Conservation (phyloP, 441 rosid genomes). For the Omphalea diandra region DNA sequence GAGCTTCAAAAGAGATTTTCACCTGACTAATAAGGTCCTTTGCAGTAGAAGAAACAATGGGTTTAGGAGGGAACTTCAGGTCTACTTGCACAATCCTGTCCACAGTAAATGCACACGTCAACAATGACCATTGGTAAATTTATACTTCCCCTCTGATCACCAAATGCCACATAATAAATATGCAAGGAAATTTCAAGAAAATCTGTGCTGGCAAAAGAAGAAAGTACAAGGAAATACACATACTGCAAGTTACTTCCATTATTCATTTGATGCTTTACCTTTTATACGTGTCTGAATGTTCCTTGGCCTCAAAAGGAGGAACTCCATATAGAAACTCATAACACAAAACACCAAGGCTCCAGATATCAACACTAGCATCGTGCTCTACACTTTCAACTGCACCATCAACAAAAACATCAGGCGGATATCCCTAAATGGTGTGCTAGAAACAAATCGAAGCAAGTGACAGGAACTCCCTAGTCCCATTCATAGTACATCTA, state of each 20-base stretch:
- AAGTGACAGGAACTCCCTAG: not conserved
- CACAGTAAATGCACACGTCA: constrained; percentile 3
- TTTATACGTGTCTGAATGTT: constrained; percentile 90
- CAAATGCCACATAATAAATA: not conserved
- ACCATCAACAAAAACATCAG: constrained; percentile 6
- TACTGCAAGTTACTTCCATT: not conserved
- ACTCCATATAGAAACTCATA: constrained; percentile 90
- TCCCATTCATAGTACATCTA: not conserved
- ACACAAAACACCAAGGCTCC: constrained; percentile 95
- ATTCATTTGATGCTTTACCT: constrained; percentile 44
- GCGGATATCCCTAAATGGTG: not conserved
- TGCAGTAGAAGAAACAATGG: constrained; percentile 78
- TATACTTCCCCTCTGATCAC: not conserved
- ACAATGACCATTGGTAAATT: not conserved
- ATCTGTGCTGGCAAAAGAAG: too few relatives aligned
- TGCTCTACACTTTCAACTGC: constrained; percentile 95
- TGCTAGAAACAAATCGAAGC: not conserved
- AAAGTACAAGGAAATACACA: too few relatives aligned
- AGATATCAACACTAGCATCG: constrained; percentile 91
- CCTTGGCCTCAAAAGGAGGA: constrained; percentile 94
- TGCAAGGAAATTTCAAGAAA: not conserved
- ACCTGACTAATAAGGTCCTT: constrained; percentile 94
- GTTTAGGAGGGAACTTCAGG: constrained; percentile 85
- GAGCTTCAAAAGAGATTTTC: not conserved
- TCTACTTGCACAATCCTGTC: constrained; percentile 95